Evolutionary conservation across 78 protist species (phyloP), one percentile per base, ranked within the genome.

Genomic region (Dictyostelium discoideum): DNA sequence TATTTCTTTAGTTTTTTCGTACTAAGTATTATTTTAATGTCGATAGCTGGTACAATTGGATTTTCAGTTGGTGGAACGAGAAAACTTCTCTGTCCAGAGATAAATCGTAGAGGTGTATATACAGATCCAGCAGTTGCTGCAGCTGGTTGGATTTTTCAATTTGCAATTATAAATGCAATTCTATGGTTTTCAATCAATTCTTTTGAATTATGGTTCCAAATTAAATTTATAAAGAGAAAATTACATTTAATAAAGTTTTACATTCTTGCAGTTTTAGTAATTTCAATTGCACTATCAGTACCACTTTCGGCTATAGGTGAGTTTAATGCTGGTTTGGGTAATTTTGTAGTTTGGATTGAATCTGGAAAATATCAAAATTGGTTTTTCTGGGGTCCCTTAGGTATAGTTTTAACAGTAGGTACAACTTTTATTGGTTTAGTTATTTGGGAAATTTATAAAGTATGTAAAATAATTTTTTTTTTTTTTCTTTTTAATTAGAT

Each of bases 191-290:
- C 63, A n/a, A 82, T 82, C 40, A 46, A 29, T 10, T 44, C 86
- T 26, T 82, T 82, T 29, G 86, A 82, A 50, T 29, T 82, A 50
- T 82, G 86, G 86, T 82, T 29, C 54, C 74, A 44, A 24, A 82
- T 82, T 29, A 26, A 37, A 37, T 74, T 74, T 74, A 67, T 84
- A 11, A 84, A 84, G 8, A 84, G 29, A 24, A 63, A 63, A 37
- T 37, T 83, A 83, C 0, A 83, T 11, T 7, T 83, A 10, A 7
- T 83, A 16, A 83, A 83, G 16, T 60, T 10, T 60, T 50, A 60
- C 63, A 60, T 60, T 7, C 48, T 57, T 29, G 11, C 42, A 0
- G 44, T 37, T 20, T 83, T 60, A 37, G 32, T 50, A 4, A 26
- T 83, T 10, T 37, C 73, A 60, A 32, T 37, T 5, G 32, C 65